These are phyloP conservation scores for Fusarium sublunatum DNA, from an alignment of 2,329 filamentous ascomycete genomes.

Conservation along the genomic window DNA sequence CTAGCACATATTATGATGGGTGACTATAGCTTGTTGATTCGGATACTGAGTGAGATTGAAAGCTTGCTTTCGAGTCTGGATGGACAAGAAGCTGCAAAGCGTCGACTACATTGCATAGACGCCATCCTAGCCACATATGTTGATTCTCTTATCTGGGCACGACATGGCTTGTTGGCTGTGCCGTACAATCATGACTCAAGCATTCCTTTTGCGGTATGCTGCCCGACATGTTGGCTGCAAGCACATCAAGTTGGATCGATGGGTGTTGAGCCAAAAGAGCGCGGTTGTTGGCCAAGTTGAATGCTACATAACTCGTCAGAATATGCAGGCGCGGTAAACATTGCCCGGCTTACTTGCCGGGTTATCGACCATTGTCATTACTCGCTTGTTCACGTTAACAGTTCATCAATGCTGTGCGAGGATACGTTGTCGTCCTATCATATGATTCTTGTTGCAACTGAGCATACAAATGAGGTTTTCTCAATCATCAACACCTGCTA, in stretches of 20 bases:
- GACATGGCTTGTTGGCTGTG: conserved; percentile 32
- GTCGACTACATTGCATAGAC: conserved; percentile 43
- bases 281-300: conserved; percentile 33
- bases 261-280: conserved; percentile 18
- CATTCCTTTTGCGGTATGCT: conserved; percentile 28
- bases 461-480: conserved; percentile 3
- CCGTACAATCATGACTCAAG: conserved; percentile 27
- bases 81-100: conserved; percentile 4
- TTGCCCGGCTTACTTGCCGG: conserved; percentile 5
- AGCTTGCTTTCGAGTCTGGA: conserved; percentile 2
- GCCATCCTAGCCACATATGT: conserved; percentile 35
- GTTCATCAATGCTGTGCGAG: not conserved
- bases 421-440: not conserved
- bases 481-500: not conserved
- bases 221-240: conserved; percentile 21
- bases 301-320: conserved; percentile 21
- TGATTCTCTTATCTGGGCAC: conserved; percentile 25
- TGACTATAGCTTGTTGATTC: not conserved
- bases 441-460: conserved; percentile 1
- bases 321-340: conserved; percentile 23
- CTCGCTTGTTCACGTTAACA: not conserved
- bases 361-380: not conserved
- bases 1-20: not conserved
- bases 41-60: not conserved
- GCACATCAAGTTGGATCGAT: conserved; percentile 30